These are phyloP conservation scores for Botrytis elliptica DNA, from an alignment of 2,329 filamentous ascomycete genomes.

Conservation along the genomic window DNA sequence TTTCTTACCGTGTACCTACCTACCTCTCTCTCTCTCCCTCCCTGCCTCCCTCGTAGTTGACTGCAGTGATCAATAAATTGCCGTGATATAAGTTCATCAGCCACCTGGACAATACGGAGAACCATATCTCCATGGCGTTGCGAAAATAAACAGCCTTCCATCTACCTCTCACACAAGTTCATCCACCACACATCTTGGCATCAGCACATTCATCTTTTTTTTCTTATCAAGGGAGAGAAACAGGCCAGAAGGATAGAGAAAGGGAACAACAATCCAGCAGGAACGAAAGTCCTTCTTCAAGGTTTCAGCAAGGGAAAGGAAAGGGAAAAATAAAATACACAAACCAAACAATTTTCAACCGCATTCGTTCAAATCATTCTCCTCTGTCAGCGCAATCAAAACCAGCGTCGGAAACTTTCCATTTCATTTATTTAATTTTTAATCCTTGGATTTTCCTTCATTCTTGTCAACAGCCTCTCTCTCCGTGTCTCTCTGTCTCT, in stretches of 20 bases:
- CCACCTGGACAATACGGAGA: not conserved
- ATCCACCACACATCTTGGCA: not conserved
- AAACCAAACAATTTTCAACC: not conserved
- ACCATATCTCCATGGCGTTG: not conserved
- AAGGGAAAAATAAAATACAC: constrained; percentile 1
- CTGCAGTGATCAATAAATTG: not conserved
- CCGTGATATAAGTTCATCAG: not conserved
- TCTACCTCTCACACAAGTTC: not conserved
- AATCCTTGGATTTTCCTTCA: not conserved
- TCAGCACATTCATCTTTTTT: constrained; percentile 15
- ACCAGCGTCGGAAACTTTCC: constrained; percentile 1
- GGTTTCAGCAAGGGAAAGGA: not conserved
- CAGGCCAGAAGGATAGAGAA: not conserved
- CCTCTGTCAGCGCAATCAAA: constrained; percentile 1
- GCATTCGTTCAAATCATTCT: not conserved
- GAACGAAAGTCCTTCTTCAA: not conserved
- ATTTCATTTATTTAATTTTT: not conserved
- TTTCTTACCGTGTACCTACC: not conserved
- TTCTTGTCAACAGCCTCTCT: constrained; percentile 12
- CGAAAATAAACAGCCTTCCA: not conserved
- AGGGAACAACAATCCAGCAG: not conserved
- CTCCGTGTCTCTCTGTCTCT: not conserved
- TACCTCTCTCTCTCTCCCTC: too few relatives aligned
- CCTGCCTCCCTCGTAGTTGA: not conserved
- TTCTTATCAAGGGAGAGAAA: constrained; percentile 9